These are phyloP conservation scores for Ophiocordyceps unilateralis DNA, from an alignment of 2,329 filamentous ascomycete species.

Conservation along the genomic window DNA sequence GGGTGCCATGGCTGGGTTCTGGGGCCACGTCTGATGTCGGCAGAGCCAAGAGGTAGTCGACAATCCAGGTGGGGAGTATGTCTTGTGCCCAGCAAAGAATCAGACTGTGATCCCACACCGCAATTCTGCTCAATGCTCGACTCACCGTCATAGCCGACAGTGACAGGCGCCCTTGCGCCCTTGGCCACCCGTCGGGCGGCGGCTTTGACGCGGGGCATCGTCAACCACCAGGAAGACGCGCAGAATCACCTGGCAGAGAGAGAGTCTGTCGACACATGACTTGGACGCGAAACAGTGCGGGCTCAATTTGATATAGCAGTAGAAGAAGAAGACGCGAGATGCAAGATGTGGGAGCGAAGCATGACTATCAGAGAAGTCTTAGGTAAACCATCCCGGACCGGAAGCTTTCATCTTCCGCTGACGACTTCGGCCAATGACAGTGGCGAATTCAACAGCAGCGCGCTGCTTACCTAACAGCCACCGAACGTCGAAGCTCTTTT, in stretches of 20 bases:
- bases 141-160: slow-evolving; percentile 1
- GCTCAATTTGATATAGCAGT: no score
- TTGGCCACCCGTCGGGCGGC: not conserved
- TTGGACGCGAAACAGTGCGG: no score
- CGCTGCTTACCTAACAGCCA: slow-evolving; percentile 15
- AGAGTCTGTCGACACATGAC: no score
- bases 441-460: not conserved
- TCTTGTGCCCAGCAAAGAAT: slow-evolving; percentile 9
- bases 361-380: no score
- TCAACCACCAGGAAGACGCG: no score
- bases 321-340: not conserved
- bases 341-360: no score
- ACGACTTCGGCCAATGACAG: not conserved
- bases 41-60: slow-evolving; percentile 8
- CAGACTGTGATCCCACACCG: no score
- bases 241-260: not conserved
- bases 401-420: no score
- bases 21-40: slow-evolving; percentile 4
- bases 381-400: no score
- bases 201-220: not conserved
- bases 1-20: slow-evolving; percentile 2
- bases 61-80: slow-evolving; percentile 8
- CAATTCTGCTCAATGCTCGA: no score
- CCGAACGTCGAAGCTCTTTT: not conserved
- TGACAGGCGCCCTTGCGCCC: not conserved